phyloP scores from a whole-genome alignment of 1,284 basidiomycete genomes.

The Calocybe gambosa region DNA sequence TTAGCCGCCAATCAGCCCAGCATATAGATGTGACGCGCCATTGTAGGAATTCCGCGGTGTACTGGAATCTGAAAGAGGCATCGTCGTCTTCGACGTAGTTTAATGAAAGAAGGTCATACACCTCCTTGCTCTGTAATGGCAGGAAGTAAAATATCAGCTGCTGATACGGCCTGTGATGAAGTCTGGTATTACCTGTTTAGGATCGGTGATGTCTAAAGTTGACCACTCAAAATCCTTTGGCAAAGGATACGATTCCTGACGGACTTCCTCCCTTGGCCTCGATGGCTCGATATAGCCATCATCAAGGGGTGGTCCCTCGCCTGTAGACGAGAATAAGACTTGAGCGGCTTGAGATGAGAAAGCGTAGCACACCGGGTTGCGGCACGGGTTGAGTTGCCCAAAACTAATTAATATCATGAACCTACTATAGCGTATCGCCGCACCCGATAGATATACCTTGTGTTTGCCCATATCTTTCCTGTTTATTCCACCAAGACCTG shows the following conservation, averaged over 20 bases:
- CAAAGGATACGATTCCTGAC: constrained; percentile 82
- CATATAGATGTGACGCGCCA: constrained; percentile 49
- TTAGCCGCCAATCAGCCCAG: neutral
- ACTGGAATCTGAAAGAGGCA: constrained; percentile 94
- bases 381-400: constrained; percentile 96
- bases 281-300: constrained; percentile 91
- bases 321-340: constrained; percentile 29
- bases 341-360: neutral
- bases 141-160: neutral
- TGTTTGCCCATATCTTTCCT: constrained; percentile 81
- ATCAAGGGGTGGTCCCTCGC: constrained; percentile 56
- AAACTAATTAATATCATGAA: constrained; percentile 49
- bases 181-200: constrained; percentile 48
- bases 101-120: constrained; percentile 86
- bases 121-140: constrained; percentile 70
- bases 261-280: constrained; percentile 72
- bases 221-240: constrained; percentile 96
- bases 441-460: constrained; percentile 50
- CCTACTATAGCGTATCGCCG: constrained; percentile 2
- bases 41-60: constrained; percentile 89
- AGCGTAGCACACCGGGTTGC: constrained; percentile 54
- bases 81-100: constrained; percentile 98
- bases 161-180: neutral
- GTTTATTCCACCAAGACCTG: constrained; percentile 61
- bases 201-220: constrained; percentile 74